phyloP scores from a whole-genome alignment of 2,329 filamentous ascomycete species.

The Aspergillus melleus region DNA sequence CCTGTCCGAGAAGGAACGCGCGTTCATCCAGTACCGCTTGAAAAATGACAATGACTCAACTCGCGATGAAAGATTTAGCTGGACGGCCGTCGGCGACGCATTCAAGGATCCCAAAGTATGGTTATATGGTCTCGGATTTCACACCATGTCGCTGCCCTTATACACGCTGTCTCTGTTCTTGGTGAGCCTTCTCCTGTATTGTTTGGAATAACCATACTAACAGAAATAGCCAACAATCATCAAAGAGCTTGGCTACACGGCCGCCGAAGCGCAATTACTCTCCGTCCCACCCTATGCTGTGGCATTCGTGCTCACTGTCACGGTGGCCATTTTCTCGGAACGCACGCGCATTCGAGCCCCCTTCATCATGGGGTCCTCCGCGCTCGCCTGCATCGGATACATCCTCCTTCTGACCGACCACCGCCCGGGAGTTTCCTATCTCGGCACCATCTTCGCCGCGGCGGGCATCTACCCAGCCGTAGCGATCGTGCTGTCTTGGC shows the following conservation, averaged over 20 bases:
- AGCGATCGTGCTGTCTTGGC: constrained; percentile 66
- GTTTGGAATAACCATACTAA: neutral
- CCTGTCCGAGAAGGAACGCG: constrained; percentile 51
- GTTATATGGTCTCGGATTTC: constrained; percentile 71
- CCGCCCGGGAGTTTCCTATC: constrained; percentile 59
- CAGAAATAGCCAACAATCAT: constrained; percentile 41
- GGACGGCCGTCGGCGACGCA: constrained; percentile 64
- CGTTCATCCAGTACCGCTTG: constrained; percentile 62
- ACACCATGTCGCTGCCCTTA: constrained; percentile 67
- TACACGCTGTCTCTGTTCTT: constrained; percentile 44
- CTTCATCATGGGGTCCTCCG: constrained; percentile 61
- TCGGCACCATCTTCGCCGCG: constrained; percentile 63
- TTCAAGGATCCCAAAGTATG: constrained; percentile 69
- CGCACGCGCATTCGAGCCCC: constrained; percentile 57
- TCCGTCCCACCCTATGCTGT: constrained; percentile 66
- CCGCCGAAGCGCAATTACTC: constrained; percentile 52
- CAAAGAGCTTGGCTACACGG: constrained; percentile 43
- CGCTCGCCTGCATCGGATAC: constrained; percentile 63
- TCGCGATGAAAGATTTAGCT: constrained; percentile 66
- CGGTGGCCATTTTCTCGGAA: constrained; percentile 62
- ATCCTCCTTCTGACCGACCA: constrained; percentile 58
- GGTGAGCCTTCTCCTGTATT: constrained; percentile 16
- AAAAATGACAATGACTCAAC: constrained; percentile 69
- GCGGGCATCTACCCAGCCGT: constrained; percentile 67
- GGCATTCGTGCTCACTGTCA: constrained; percentile 60